Base-by-base conservation (phyloP, 768 basidiomycete species). In the Myochromella boudieri region DNA sequence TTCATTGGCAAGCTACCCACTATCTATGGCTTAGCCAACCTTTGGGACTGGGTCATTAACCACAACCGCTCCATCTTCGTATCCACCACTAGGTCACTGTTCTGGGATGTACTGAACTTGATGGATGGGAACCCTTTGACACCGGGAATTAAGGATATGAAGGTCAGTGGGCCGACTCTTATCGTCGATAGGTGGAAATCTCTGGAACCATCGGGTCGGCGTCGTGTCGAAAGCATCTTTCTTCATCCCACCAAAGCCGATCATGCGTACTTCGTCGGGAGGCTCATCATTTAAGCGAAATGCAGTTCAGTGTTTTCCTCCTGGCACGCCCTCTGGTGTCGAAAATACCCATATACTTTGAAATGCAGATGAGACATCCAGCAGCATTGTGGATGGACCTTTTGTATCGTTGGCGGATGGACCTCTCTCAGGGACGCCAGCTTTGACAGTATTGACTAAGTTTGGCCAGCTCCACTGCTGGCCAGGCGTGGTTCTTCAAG, bases 181-280 rank as follows among this genome's bases (percentile, higher is more conserved):
- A 44, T 44, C 21, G 31, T 18, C 20, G 18, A 18, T 25, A 20
- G 32, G 2, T 44, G 42, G 42, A 32, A 32, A 34, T 32, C 42
- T 2, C 29, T 44, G 4, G 32, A 9, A 10, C 14, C 32, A 11
- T 17, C 11, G 7, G 42, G 42, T 5, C 15, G 32, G 24, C 42
- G 42, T 10, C 31, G 31, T 5, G 31, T 44, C 6, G 31, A 34
- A 12, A 32, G 31, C 15, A 18, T 26, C 18, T n/a, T 44, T 9
- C 4, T 24, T n/a, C n/a, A n/a, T n/a, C n/a, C n/a, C n/a, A 44
- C 31, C 18, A 44, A 44, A 24, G 8, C 42, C 6, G 32, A 24
- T 32, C 31, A 44, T 12, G 42, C 42, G 15, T 44, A 32, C 31
- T n/a, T 44, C 42, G 31, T 33, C 34, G 42, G 42, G 4, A 32